Evolutionary conservation across 179 eudicot species (phyloP).

Genomic region (Nepenthes alata): DNA sequence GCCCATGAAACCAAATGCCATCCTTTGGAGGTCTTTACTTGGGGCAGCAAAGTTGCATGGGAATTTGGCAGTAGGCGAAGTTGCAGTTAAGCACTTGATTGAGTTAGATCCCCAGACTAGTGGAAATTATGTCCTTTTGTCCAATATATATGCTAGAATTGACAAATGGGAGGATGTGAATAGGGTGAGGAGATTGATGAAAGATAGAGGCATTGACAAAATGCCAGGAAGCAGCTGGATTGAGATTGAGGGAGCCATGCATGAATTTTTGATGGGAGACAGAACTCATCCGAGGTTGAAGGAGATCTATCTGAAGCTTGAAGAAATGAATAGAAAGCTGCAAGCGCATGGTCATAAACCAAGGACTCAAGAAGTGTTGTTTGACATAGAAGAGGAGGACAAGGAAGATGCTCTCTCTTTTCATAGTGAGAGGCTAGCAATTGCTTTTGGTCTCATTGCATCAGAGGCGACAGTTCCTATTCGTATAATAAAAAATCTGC

Average conservation of each 20-base stretch:
- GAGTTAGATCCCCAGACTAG: constrained; percentile 33
- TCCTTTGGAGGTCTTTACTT: constrained; percentile 33
- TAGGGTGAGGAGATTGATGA: constrained; percentile 29
- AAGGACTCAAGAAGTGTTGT: constrained; percentile 19
- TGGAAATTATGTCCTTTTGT: constrained; percentile 31
- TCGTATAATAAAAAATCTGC: constrained; percentile 29
- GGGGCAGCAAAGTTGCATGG: constrained; percentile 21
- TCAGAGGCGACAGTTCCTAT: constrained; percentile 17
- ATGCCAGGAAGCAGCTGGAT: constrained; percentile 25
- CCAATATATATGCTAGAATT: constrained; percentile 34
- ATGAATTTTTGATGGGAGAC: constrained; percentile 37
- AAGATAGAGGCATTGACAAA: constrained; percentile 26
- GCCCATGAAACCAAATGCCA: constrained; percentile 35
- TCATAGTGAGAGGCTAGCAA: constrained; percentile 45
- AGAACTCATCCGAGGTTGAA: constrained; percentile 16
- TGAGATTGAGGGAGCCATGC: constrained; percentile 28
- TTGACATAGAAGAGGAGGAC: constrained; percentile 34
- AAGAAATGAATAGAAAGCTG: constrained; percentile 14
- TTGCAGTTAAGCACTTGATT: constrained; percentile 19
- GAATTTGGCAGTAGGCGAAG: constrained; percentile 23
- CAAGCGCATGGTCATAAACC: constrained; percentile 21
- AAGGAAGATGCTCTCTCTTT: constrained; percentile 22
- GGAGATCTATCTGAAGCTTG: constrained; percentile 23
- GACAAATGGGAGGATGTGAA: constrained; percentile 29
- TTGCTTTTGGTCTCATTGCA: constrained; percentile 30